A percentile compares a stretch with the other conserved stretches of the same genome.
Conservation (phyloP, 768 basidiomycete genomes). For the Lactarius sp. region DNA sequence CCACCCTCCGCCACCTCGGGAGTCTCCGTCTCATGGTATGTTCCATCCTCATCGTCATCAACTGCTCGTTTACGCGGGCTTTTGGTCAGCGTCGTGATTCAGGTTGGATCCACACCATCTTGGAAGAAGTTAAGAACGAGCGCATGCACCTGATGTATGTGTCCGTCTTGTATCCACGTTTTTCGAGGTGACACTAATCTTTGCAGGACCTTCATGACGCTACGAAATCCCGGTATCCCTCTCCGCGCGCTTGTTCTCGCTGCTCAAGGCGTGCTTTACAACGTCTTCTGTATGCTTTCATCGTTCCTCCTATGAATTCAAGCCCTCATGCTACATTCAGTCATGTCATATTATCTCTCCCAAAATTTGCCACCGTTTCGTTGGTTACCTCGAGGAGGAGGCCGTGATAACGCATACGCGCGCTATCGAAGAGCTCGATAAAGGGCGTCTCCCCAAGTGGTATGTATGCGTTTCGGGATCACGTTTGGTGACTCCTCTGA, state of each 20-base stretch:
- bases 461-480: conserved; percentile 37
- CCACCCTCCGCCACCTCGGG: conserved; percentile 78
- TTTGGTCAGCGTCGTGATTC: conserved; percentile 44
- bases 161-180: background rate
- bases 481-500: background rate
- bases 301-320: background rate
- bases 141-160: conserved; percentile 88
- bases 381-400: conserved; percentile 91
- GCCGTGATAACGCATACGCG: conserved; percentile 89
- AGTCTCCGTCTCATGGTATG: conserved; percentile 83
- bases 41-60: conserved; percentile 9
- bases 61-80: conserved; percentile 1
- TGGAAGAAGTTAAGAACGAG: conserved; percentile 97
- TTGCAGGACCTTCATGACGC: conserved; percentile 88
- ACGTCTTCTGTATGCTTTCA: conserved; percentile 65
- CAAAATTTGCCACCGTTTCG: conserved; percentile 81
- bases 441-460: conserved; percentile 80
- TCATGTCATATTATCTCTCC: conserved; percentile 74
- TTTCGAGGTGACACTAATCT: conserved; percentile 13
- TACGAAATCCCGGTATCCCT: conserved; percentile 71
- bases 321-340: conserved; percentile 33
- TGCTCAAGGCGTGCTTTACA: conserved; percentile 90
- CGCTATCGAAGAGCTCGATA: conserved; percentile 79
- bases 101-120: conserved; percentile 86
- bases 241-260: conserved; percentile 82